These are phyloP conservation scores for Acer yangbiense DNA, from an alignment of 345 rosid genomes.

Conservation along the genomic window DNA sequence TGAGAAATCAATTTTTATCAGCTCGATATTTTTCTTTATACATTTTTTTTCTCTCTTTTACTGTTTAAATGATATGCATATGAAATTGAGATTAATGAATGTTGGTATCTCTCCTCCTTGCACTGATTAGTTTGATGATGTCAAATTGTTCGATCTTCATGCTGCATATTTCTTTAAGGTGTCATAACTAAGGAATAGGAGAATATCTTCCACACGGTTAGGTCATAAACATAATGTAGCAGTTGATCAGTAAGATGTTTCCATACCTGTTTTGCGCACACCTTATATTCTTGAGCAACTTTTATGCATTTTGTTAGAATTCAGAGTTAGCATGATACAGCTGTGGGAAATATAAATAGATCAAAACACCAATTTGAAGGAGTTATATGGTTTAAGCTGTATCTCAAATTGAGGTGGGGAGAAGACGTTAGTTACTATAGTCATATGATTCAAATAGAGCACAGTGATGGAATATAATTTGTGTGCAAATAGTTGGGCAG, in stretches of 20 bases:
- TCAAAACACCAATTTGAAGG: neutral
- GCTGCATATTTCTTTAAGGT: neutral
- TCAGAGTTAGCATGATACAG: neutral
- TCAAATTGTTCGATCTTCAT: neutral
- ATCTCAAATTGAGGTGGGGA: neutral
- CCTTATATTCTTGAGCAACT: neutral
- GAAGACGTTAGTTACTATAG: neutral
- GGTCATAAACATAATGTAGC: constrained; percentile 3
- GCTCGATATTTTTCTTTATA: neutral
- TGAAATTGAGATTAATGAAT: neutral
- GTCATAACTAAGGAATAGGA: neutral
- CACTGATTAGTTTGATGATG: neutral
- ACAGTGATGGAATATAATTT: neutral
- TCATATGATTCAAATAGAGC: neutral
- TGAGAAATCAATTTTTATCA: neutral
- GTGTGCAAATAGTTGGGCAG: constrained; percentile 1
- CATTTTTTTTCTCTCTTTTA: neutral
- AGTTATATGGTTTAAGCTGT: neutral
- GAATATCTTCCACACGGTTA: neutral
- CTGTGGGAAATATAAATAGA: neutral
- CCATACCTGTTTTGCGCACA: neutral
- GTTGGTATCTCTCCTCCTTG: neutral
- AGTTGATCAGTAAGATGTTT: neutral
- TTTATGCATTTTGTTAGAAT: neutral
- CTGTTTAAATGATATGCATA: neutral